Base-by-base conservation (phyloP, 257 asterid species). In the Gentiana straminea region DNA sequence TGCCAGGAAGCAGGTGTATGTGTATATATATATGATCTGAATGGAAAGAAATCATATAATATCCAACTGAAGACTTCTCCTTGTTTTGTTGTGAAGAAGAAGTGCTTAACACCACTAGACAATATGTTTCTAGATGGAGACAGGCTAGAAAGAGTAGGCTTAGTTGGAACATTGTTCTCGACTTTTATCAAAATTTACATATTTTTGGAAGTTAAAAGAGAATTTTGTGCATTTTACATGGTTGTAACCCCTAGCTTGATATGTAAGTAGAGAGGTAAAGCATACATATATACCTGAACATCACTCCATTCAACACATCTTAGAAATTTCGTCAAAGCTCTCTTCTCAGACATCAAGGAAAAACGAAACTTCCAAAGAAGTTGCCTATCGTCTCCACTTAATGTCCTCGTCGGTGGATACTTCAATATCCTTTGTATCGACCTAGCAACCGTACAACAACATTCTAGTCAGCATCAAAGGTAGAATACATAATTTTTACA, bases 251-350 rank as follows among this genome's bases (percentile, higher is more conserved):
- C 24, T 24, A 24, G 24, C 24, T 24, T 24, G 24, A 24, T 24
- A 24, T 24, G 24, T 24, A 24, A 24, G 47, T 36, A 24, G 24
- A 24, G 24, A 44, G 61, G 66, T 49, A 56, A 50, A 56, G 36
- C 33, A 57, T 49, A 55, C 37, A 60, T 54, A 49, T 37, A 55
- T 75, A 90, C 98, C 95, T 87, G 98, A 66, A 87, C 69, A 64
- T 91, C 98, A 74, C 98, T 91, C 98, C 98, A 91, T 73, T 91
- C 98, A 59, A 91, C 98, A 74, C 98, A 84, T 36, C 94, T 94
- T 58, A 91, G 81, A 60, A 91, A 91, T 63, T 87, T 91, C 13
- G 95, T 84, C 45, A 91, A 77, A 58, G 98, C 98, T 63, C 94
- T 86, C 79, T 87, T 91, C 79, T 91, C 98, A 37, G 89, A 76